Evolutionary conservation across 805 yeast species (phyloP), one percentile per base, ranked within the genome.

Genomic region (Lachancea nothofagi): DNA sequence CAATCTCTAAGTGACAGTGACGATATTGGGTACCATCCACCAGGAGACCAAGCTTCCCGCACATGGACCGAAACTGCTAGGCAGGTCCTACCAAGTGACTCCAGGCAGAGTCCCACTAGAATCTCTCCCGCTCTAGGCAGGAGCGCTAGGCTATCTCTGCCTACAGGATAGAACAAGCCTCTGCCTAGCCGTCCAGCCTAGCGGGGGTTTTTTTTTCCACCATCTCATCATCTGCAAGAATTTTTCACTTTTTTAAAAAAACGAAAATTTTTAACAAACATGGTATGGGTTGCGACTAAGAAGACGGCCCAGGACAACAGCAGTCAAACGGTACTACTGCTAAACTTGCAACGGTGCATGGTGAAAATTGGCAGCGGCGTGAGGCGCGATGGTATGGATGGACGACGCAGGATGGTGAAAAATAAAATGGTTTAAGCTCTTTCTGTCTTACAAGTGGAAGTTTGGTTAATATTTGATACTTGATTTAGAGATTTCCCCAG

Each of bases 401-500:
- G 22, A 13, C 21, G 22, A 17, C 14, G n/a, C 7, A 9, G 26
- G 10, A 6, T 21, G 26, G 26, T 31, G 34, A 31, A 31, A 31
- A 31, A 31, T 31, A 4, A 7, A n/a, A n/a, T n/a, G n/a, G n/a
- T n/a, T n/a, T n/a, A n/a, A n/a, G n/a, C n/a, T n/a, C n/a, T n/a
- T n/a, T n/a, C n/a, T n/a, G 15, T n/a, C 13, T 19, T n/a, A 28
- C 31, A n/a, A 28, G 31, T 18, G 9, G 19, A 20, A 20, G 20
- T 14, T 18, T 8, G 19, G 29, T 17, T 17, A 20, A 14, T 14
- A 18, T 22, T 30, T 31, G 25, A 22, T 33, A 28, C 12, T 20
- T 20, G 13, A 18, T 6, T 29, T 29, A 21, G 14, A 2, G 24
- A 29, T 14, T n/a, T 24, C 28, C 46, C 15, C 47, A 45, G 46